phyloP scores from a whole-genome alignment of 495 filamentous ascomycete genomes.

The Penicillium chermesinum region DNA sequence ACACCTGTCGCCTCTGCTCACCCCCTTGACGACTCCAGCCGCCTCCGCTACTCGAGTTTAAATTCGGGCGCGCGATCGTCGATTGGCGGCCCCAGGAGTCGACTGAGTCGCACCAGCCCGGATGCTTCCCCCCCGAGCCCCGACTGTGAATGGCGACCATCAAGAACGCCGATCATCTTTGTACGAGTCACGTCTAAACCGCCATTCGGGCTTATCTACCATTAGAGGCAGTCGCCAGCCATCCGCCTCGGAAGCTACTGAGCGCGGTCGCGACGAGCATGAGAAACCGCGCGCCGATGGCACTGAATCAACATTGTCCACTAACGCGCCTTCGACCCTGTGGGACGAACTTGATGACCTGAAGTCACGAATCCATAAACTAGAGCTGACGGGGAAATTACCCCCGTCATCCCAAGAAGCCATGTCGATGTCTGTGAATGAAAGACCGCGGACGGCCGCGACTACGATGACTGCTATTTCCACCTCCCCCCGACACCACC shows the following conservation, averaged over 20 bases:
- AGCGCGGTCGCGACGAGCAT: constrained; percentile 33
- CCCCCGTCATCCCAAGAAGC: constrained; percentile 75
- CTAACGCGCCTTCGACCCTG: constrained; percentile 82
- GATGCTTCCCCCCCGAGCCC: constrained; percentile 45
- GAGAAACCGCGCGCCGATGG: constrained; percentile 54
- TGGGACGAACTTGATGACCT: constrained; percentile 98
- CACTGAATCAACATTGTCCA: constrained; percentile 80
- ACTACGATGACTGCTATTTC: constrained; percentile 93
- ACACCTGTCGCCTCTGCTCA: constrained; percentile 45
- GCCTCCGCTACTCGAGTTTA: constrained; percentile 35
- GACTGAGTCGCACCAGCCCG: constrained; percentile 33
- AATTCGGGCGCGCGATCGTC: constrained; percentile 41
- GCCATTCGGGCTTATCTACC: constrained; percentile 52
- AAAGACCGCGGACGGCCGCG: constrained; percentile 83
- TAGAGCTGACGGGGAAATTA: constrained; percentile 86
- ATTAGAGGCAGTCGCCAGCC: constrained; percentile 43
- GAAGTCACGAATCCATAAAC: constrained; percentile 84
- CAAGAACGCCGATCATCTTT: constrained; percentile 46
- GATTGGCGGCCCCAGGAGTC: constrained; percentile 37
- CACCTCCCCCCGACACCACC: constrained; percentile 68
- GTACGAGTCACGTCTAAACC: constrained; percentile 43
- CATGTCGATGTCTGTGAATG: constrained; percentile 67
- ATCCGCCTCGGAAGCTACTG: constrained; percentile 44
- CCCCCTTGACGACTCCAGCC: constrained; percentile 44
- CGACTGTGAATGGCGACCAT: constrained; percentile 37